These are phyloP conservation scores for Colletotrichum costaricense DNA, from an alignment of 2,329 filamentous ascomycete genomes.

Conservation along the genomic window DNA sequence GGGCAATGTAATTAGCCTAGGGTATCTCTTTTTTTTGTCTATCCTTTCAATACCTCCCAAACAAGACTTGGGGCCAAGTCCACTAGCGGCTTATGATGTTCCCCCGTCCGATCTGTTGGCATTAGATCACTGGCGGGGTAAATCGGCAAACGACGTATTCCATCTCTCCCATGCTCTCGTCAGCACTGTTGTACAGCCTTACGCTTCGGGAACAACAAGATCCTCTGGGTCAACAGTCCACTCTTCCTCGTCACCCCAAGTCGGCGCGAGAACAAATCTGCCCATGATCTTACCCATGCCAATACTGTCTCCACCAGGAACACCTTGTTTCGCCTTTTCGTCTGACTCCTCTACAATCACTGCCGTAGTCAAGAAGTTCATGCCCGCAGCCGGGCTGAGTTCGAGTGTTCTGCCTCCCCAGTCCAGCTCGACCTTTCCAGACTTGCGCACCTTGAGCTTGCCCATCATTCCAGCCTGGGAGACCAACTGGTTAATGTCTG, in stretches of 20 bases:
- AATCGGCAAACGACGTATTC: neutral
- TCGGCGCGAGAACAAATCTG: slow-evolving; percentile 69
- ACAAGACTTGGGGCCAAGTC: slow-evolving; percentile 10
- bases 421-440: slow-evolving; percentile 70
- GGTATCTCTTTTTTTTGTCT: slow-evolving; percentile 33
- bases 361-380: slow-evolving; percentile 68
- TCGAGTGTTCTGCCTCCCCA: slow-evolving; percentile 70
- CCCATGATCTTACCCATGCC: slow-evolving; percentile 74
- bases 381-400: slow-evolving; percentile 62
- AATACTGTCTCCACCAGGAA: slow-evolving; percentile 62
- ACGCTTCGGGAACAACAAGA: slow-evolving; percentile 14
- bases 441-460: slow-evolving; percentile 69
- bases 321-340: slow-evolving; percentile 57
- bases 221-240: slow-evolving; percentile 59
- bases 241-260: slow-evolving; percentile 68
- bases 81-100: neutral
- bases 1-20: neutral
- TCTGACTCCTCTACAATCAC: slow-evolving; percentile 70
- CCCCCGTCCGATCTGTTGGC: neutral
- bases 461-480: slow-evolving; percentile 69
- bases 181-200: neutral
- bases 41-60: neutral
- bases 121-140: neutral
- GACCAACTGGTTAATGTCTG: slow-evolving; percentile 51
- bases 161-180: neutral